Evolutionary conservation across 78 protist species (phyloP).

Genomic region (Dictyostelium capitatum): DNA sequence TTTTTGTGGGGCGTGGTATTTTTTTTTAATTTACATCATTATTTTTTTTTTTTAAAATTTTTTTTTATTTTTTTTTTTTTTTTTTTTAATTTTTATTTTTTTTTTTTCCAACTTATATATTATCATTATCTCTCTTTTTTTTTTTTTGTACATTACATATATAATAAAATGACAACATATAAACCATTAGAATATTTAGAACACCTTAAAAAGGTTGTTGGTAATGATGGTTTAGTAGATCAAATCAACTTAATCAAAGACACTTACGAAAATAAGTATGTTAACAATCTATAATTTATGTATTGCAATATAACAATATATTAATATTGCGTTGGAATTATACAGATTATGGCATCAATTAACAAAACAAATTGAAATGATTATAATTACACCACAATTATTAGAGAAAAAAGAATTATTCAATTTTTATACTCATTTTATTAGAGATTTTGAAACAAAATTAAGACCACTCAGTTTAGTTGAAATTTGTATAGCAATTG

Average conservation of each 20-base stretch:
- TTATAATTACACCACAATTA: constrained; percentile 41
- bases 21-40: no score
- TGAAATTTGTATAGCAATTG: constrained; percentile 49
- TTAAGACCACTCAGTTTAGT: constrained; percentile 84
- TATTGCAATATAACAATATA: background rate
- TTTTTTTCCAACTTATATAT: background rate
- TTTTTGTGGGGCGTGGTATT: no score
- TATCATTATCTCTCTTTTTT: background rate
- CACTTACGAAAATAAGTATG: constrained; percentile 53
- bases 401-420: constrained; percentile 49
- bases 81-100: background rate
- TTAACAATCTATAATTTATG: background rate
- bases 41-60: no score
- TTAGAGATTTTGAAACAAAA: constrained; percentile 82
- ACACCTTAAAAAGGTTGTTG: constrained; percentile 18
- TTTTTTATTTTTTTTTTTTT: constrained; percentile 1
- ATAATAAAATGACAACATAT: constrained; percentile 18
- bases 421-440: constrained; percentile 74
- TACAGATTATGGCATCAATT: constrained; percentile 83
- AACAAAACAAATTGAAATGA: constrained; percentile 45
- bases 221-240: background rate
- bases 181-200: constrained; percentile 69
- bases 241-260: constrained; percentile 29
- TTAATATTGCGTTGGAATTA: background rate
- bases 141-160: constrained; percentile 8